Base-by-base conservation (phyloP, 2,329 filamentous ascomycete species). In the Leptoxyphium fumago region DNA sequence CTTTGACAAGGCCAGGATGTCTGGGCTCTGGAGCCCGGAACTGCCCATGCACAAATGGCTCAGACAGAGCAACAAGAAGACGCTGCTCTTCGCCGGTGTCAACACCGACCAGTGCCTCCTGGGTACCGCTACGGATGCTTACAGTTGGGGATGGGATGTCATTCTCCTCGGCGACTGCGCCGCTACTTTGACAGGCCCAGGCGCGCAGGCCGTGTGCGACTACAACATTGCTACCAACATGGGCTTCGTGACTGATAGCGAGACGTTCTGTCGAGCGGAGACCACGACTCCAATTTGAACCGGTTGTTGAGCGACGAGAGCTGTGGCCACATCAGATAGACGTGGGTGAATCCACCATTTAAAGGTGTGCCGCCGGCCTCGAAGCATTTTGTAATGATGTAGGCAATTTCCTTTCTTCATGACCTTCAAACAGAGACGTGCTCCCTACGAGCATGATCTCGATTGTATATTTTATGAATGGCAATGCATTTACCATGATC, bases 21-120 rank as follows among this genome's bases (percentile, higher is more conserved):
- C 61, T 29, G 63, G 64, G 18, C 50, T 67, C 26, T 66, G 64
- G 63, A 62, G 58, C 39, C 62, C 60, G 5, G 50, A 61, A 13
- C 58, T 65, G 45, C 62, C 61, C 9, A 55, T 67, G 30, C 63
- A 67, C 50, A 54, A 61, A 45, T 66, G 64, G 47, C 52, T 67
- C 6, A 52, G 60, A 10, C 55, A 60, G 44, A 60, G 57, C n/a
- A 56, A 58, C 34, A 66, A 65, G 54, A 65, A 64, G 50, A 66
- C 63, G 1, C 47, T 67, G 15, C 49, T 66, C 5, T 66, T 66
- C 45, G 59, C 64, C 14, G 63, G 63, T 17, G 62, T 66, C 42
- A 67, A 66, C 48, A 67, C 63, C 9, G 64, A 66, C 48, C 64
- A 66, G 50, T 67, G 64, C 41, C 54, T 66, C 10, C 60, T 66